Conservation (phyloP, 2,329 filamentous ascomycete genomes). For the Fusarium domesticum region DNA sequence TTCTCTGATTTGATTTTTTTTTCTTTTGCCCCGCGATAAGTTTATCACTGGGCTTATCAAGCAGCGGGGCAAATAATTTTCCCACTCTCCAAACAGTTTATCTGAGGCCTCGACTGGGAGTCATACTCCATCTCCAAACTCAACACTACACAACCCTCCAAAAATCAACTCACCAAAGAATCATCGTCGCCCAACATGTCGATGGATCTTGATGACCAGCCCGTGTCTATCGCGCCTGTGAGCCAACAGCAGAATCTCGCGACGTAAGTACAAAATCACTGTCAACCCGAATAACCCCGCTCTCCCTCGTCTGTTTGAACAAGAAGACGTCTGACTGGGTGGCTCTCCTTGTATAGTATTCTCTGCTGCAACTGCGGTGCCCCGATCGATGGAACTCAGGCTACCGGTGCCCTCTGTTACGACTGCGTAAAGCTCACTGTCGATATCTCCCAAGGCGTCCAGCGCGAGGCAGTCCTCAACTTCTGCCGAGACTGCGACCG, state of each 20-base stretch:
- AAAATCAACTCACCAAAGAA: conserved; percentile 2
- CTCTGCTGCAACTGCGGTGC: conserved; percentile 98
- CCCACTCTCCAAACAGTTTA: conserved; percentile 16
- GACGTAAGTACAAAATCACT: conserved; percentile 36
- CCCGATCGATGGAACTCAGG: conserved; percentile 85
- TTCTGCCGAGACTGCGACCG: conserved; percentile 93
- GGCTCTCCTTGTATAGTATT: conserved; percentile 47
- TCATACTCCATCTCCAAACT: conserved; percentile 14
- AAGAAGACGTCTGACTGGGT: conserved; percentile 3
- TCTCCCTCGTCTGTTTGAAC: background rate
- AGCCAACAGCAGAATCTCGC: conserved; percentile 35
- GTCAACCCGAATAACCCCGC: background rate
- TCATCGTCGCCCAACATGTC: conserved; percentile 33
- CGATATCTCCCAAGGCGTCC: conserved; percentile 89
- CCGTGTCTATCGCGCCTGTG: conserved; percentile 37
- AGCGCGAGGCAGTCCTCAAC: conserved; percentile 83
- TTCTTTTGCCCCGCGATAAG: conserved; percentile 22
- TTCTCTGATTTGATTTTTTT: conserved; percentile 16
- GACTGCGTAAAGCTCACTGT: conserved; percentile 94
- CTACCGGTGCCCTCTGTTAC: conserved; percentile 85
- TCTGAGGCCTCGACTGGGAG: conserved; percentile 14
- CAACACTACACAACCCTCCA: conserved; percentile 12
- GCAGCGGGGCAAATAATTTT: conserved; percentile 39
- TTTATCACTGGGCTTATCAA: conserved; percentile 34
- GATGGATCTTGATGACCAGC: conserved; percentile 45